Conservation (phyloP, 495 filamentous ascomycete species). For the Xylaria sp. region DNA sequence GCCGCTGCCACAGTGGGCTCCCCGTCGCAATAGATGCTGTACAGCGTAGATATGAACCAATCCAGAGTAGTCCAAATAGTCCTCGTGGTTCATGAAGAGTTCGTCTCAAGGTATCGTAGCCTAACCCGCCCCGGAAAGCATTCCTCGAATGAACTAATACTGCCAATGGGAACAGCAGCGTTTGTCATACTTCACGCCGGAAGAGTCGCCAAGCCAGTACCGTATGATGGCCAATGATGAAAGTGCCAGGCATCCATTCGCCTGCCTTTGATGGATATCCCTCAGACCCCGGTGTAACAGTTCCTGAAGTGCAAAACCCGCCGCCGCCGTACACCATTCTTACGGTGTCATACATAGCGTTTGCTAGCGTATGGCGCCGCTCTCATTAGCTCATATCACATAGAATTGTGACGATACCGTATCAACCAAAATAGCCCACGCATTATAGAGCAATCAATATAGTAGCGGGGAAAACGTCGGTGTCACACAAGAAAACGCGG, state of each 20-base stretch:
- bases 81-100: not conserved
- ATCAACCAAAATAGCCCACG: not conserved
- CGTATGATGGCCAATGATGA: constrained; percentile 7
- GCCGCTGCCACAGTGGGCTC: not conserved
- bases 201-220: not conserved
- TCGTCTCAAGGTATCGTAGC: not conserved
- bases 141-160: not conserved
- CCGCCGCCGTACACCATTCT: not conserved
- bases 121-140: not conserved
- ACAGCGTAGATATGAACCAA: not conserved
- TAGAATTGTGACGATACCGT: not conserved
- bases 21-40: not conserved
- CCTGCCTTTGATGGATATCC: constrained; percentile 9
- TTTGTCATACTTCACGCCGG: not conserved
- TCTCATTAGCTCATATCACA: not conserved
- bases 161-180: not conserved
- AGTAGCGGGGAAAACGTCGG: not conserved
- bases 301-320: not conserved
- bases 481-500: constrained; percentile 28
- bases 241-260: not conserved
- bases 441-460: not conserved
- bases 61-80: not conserved
- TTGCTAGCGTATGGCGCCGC: not conserved
- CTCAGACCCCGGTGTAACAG: not conserved
- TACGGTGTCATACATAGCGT: not conserved